phyloP scores from a whole-genome alignment of 1,284 basidiomycete genomes.

The Veloboletus limbatus region DNA sequence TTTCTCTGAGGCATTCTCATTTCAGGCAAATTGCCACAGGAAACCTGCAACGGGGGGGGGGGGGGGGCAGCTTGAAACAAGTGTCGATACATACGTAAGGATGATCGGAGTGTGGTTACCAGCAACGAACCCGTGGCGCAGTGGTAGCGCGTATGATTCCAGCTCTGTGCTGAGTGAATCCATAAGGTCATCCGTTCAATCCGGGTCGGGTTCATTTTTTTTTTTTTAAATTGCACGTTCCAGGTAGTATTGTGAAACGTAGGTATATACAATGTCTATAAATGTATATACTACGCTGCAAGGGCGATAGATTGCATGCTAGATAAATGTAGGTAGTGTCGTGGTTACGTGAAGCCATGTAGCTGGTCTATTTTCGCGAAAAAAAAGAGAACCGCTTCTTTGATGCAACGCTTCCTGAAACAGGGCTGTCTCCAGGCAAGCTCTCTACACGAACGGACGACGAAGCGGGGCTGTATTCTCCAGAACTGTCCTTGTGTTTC shows the following conservation, averaged over 20 bases:
- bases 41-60: no score
- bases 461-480: constrained; percentile 27
- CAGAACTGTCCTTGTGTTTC: constrained; percentile 20
- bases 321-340: constrained; percentile 17
- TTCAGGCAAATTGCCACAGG: no score
- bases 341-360: constrained; percentile 17
- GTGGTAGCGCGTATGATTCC: constrained; percentile 38
- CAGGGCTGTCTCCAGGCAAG: constrained; percentile 8
- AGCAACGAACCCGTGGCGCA: constrained; percentile 31
- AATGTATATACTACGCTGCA: constrained; percentile 11
- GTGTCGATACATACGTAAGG: background rate
- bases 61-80: background rate
- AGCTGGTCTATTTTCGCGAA: constrained; percentile 28
- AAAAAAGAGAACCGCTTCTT: constrained; percentile 34
- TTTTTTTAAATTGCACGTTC: background rate
- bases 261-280: constrained; percentile 9
- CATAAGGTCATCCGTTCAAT: constrained; percentile 60
- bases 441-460: constrained; percentile 26
- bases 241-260: constrained; percentile 7
- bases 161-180: constrained; percentile 25
- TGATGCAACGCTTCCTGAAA: constrained; percentile 6
- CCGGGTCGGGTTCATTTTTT: constrained; percentile 50
- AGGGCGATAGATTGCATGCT: constrained; percentile 19
- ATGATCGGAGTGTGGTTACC: background rate
- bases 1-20: constrained; percentile 9